Evolutionary conservation across 2,329 filamentous ascomycete species (phyloP), one percentile per base, ranked within the genome.

Genomic region (Lasiodiplodia citricola): DNA sequence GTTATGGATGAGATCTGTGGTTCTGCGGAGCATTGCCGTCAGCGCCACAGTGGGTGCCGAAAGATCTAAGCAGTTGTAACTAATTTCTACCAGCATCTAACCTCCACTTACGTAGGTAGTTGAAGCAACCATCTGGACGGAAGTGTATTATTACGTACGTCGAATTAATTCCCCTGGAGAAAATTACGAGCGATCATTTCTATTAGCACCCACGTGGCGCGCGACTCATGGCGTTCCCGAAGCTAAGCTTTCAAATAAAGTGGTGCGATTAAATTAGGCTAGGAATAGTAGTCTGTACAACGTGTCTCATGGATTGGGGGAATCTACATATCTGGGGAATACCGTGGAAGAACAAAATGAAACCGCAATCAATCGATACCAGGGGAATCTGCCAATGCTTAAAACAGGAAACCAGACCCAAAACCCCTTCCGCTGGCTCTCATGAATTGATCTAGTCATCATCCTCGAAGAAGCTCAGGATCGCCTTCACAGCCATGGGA

Each of bases 381-480:
- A n/a, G 28, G 58, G 58, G 58, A 63, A 63, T 63, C 50, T 62
- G 57, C 57, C 57, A 31, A 50, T 13, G 23, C n/a, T 25, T 25
- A 62, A 51, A 62, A 37, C 8, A 14, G 8, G 3, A 51, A 16
- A 23, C 41, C 4, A 63, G 31, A 35, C 31, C 31, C 6, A 7
- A 18, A 21, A 21, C 6, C 16, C 35, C 55, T 18, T 23, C 35
- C 55, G 35, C 35, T 16, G 7, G 4, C 14, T 14, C 16, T 18
- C 41, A 44, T 18, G 6, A 18, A 7, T 6, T 11, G 3, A 16
- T 21, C 44, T 51, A 63, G 10, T 63, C 25, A n/a, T 88, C 88
- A 72, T 92, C 92, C 80, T 95, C 92, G 79, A 97, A 96, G 83
- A 97, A 97, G 77, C 91, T 92, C 82, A 97, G 86, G 73, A 97